phyloP scores from a whole-genome alignment of 2,329 filamentous ascomycete species.

The Paramyrothecium sp. region DNA sequence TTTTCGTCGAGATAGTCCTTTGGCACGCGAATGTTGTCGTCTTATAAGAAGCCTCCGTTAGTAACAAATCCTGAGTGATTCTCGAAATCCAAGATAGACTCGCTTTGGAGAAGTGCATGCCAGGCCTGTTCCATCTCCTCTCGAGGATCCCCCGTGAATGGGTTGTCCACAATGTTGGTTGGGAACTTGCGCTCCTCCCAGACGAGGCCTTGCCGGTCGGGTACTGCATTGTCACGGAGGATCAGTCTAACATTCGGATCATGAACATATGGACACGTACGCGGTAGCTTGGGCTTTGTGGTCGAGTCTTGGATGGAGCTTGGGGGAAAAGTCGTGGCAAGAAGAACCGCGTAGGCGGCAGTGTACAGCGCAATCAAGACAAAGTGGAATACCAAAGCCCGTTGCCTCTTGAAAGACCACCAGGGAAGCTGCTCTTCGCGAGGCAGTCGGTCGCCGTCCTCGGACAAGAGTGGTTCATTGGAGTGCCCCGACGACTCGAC shows the following conservation, averaged over 20 bases:
- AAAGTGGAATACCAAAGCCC: no score
- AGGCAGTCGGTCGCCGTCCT: no score
- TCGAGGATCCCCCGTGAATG: neutral
- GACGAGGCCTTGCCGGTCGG: neutral
- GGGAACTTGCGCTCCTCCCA: neutral
- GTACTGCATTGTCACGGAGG: neutral
- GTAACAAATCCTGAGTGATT: no score
- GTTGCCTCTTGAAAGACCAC: no score
- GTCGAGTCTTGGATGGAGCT: no score
- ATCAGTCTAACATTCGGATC: neutral
- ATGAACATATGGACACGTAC: neutral
- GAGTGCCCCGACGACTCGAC: no score
- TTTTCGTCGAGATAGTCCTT: neutral
- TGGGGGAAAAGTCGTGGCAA: no score
- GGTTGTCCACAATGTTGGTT: neutral
- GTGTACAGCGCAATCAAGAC: no score
- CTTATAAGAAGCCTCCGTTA: neutral
- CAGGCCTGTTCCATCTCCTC: neutral
- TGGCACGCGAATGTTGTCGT: neutral
- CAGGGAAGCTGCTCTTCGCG: no score
- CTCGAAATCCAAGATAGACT: neutral
- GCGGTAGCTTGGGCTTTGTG: neutral
- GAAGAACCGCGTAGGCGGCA: no score
- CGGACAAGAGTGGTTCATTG: no score
- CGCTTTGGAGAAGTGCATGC: neutral